Percentiles rank a stretch among this genome's conserved stretches.
Conservation (phyloP, 352 stramenopile genomes). For the Phytophthora quininea region DNA sequence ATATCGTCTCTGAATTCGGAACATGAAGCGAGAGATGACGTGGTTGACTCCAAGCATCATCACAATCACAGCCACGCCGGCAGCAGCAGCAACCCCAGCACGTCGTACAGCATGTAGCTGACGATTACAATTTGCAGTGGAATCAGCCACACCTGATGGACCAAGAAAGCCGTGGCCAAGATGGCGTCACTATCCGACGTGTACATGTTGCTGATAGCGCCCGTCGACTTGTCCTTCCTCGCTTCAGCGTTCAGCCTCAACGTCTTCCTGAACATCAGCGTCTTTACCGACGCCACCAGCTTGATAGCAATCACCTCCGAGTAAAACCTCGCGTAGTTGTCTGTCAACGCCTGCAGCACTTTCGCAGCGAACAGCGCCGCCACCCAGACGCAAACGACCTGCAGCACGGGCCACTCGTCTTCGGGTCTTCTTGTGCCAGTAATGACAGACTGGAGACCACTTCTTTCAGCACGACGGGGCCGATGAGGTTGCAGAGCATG, state of each 20-base stretch:
- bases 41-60: conserved; percentile 44
- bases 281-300: conserved; percentile 56
- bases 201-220: conserved; percentile 70
- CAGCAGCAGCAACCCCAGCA: conserved; percentile 46
- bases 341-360: conserved; percentile 60
- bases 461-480: conserved; percentile 46
- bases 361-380: conserved; percentile 48
- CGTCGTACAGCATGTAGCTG: conserved; percentile 50
- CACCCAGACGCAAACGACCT: conserved; percentile 40
- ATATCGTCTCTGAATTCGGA: conserved; percentile 31
- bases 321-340: conserved; percentile 54
- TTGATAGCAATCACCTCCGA: conserved; percentile 63
- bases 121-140: conserved; percentile 54
- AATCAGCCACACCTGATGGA: conserved; percentile 75
- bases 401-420: conserved; percentile 27
- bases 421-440: conserved; percentile 19
- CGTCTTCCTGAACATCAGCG: conserved; percentile 60
- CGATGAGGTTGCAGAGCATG: conserved; percentile 60
- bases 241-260: conserved; percentile 50
- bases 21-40: conserved; percentile 39
- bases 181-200: conserved; percentile 60
- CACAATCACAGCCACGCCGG: conserved; percentile 47
- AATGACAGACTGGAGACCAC: conserved; percentile 45
- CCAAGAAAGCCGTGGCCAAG: conserved; percentile 37
- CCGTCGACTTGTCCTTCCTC: conserved; percentile 50